phyloP scores from a whole-genome alignment of 2,329 filamentous ascomycete species.

The Xylaria sp. region DNA sequence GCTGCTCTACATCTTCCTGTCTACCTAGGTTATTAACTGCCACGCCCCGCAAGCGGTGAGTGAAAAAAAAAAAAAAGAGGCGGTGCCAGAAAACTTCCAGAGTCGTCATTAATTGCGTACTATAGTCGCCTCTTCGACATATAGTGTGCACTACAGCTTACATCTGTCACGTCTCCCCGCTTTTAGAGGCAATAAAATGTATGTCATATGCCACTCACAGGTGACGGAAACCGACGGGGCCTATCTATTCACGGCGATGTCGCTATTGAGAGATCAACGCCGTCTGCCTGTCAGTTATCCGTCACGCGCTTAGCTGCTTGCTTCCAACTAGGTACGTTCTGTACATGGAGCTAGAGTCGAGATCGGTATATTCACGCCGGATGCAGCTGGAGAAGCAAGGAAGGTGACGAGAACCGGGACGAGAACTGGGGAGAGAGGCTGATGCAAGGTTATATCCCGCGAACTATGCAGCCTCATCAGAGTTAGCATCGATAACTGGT shows the following conservation, averaged over 20 bases:
- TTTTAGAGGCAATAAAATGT: conserved; percentile 23
- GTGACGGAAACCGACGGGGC: conserved; percentile 9
- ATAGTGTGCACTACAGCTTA: conserved; percentile 5
- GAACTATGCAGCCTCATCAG: conserved; percentile 8
- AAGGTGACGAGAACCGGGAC: neutral
- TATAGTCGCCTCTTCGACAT: conserved; percentile 7
- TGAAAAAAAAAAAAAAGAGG: neutral
- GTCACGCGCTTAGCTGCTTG: neutral
- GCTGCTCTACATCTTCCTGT: neutral
- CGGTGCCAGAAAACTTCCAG: neutral
- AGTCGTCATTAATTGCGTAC: conserved; percentile 13
- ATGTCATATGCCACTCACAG: neutral
- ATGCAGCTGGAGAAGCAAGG: neutral
- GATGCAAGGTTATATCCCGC: conserved; percentile 19
- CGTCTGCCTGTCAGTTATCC: neutral
- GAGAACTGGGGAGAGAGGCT: neutral
- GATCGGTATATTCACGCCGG: neutral
- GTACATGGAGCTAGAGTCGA: neutral
- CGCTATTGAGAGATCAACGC: conserved; percentile 13
- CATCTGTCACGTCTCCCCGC: conserved; percentile 16
- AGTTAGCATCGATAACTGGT: neutral
- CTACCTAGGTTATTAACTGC: no score
- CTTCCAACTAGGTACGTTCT: neutral
- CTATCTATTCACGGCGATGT: neutral
- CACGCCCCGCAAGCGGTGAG: no score